Evolutionary conservation across 164 flowering plant genomes (phyloP), one percentile per base, ranked within the genome.

Genomic region (Macadamia integrifolia): DNA sequence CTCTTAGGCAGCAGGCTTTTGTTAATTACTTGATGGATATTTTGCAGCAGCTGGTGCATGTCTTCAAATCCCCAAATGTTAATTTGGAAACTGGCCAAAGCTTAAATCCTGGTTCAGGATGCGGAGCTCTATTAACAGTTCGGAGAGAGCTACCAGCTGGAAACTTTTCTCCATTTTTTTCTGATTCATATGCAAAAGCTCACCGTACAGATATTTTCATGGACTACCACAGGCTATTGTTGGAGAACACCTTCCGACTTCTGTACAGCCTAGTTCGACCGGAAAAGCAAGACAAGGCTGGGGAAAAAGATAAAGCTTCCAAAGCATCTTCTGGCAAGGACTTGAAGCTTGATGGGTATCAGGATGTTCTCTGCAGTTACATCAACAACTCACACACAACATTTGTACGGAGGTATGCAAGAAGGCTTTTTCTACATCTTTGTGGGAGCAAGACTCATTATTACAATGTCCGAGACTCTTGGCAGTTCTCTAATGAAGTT

Each of bases 381-480:
- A 92, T 95, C 74, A 95, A 87, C 76, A 95, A 92, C 73, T 85
- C 94, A 28, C 82, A 92, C 65, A 91, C 98, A 18, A 74, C 86
- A 40, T 92, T 88, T 78, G 90, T 95, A 2, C 80, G 96, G 74
- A 87, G 98, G 80, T 95, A 91, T 81, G 98, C 99, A 13, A 88
- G 99, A 79, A 84, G 97, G 83, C 92, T 95, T 61, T 91, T 95
- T 76, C 84, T 95, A 73, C 98, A 95, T 83, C 73, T 92, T 4
- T 95, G 98, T 83, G 99, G 98, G 28, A 95, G 97, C 83, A 95
- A 92, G 73, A 85, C 91, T 65, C 97, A 92, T 53, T 95, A 95
- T 74, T 95, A 95, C 79, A 89, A 84, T 80, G 89, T 95, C 48
- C 79, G 99, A 67, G 99, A 95, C 64, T 79, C 93, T 71, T 95